Percentiles rank a stretch among this genome's conserved stretches.
Evolutionary conservation across 148 eudicot species (phyloP).

Genomic region (Nyssa sinensis): DNA sequence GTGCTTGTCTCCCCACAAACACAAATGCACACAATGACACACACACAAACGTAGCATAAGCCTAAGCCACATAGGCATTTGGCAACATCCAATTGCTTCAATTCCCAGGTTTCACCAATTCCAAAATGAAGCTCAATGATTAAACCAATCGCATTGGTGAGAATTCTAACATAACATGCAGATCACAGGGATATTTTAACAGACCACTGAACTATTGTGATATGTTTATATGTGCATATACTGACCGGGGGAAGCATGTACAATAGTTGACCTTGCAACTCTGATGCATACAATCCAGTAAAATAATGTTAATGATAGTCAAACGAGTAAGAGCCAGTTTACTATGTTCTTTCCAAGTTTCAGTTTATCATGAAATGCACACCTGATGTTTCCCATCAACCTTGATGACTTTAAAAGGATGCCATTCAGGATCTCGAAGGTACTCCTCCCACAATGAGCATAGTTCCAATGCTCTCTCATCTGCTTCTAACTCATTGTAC

Average conservation of each 20-base stretch:
- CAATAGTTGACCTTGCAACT: too few relatives aligned
- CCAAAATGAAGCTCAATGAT: neutral
- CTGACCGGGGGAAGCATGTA: neutral
- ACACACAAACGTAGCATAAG: too few relatives aligned
- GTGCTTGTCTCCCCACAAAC: too few relatives aligned
- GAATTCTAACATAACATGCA: neutral
- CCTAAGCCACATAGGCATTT: too few relatives aligned
- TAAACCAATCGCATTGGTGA: neutral
- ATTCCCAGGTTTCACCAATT: too few relatives aligned
- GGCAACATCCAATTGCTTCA: too few relatives aligned
- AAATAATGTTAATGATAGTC: neutral
- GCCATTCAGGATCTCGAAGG: constrained; percentile 92
- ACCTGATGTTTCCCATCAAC: constrained; percentile 46
- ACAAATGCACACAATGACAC: too few relatives aligned
- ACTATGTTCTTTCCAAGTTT: neutral
- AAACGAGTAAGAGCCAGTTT: neutral
- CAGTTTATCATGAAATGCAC: constrained; percentile 11
- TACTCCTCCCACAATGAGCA: constrained; percentile 93
- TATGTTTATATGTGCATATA: neutral
- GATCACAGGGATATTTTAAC: neutral
- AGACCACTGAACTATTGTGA: neutral
- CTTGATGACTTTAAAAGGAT: constrained; percentile 64
- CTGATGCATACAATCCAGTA: neutral
- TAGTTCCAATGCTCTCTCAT: constrained; percentile 77
- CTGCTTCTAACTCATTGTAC: constrained; percentile 60